phyloP scores from a whole-genome alignment of 495 filamentous ascomycete species.

The Penicillium cinerascens region DNA sequence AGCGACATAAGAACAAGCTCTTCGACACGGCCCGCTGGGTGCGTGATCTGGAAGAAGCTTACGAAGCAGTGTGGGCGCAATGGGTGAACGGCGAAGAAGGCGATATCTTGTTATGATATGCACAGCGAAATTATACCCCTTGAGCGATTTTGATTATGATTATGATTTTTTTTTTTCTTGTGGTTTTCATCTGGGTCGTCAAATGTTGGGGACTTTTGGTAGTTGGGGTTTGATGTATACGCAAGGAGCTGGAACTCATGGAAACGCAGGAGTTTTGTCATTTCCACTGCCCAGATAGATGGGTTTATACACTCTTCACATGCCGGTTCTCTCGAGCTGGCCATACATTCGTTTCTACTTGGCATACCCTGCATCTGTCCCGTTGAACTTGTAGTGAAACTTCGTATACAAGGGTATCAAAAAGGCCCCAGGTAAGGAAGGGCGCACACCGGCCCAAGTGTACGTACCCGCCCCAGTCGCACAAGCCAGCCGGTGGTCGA shows the following conservation, averaged over 20 bases:
- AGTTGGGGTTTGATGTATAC: not conserved
- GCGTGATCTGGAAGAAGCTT: conserved; percentile 81
- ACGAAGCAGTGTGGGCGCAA: conserved; percentile 78
- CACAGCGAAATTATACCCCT: conserved; percentile 38
- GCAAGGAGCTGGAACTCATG: not conserved
- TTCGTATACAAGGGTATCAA: too few relatives aligned
- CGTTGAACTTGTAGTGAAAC: too few relatives aligned
- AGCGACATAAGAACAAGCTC: conserved; percentile 75
- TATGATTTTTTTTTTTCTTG: conserved; percentile 27
- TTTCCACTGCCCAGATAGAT: not conserved
- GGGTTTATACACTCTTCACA: not conserved
- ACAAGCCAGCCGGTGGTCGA: too few relatives aligned
- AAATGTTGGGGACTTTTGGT: not conserved
- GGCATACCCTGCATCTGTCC: too few relatives aligned
- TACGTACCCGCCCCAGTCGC: too few relatives aligned
- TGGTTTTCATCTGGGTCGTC: not conserved
- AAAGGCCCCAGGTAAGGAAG: too few relatives aligned
- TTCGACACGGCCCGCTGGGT: conserved; percentile 97
- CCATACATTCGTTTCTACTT: not conserved
- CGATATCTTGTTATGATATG: conserved; percentile 71
- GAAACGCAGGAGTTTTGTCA: not conserved
- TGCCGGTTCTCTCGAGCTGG: not conserved
- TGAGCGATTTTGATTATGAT: conserved; percentile 37
- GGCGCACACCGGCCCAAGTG: too few relatives aligned
- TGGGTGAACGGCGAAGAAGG: conserved; percentile 87